Conservation (phyloP, 805 yeast genomes). For the Ogataea thermomethanolica region DNA sequence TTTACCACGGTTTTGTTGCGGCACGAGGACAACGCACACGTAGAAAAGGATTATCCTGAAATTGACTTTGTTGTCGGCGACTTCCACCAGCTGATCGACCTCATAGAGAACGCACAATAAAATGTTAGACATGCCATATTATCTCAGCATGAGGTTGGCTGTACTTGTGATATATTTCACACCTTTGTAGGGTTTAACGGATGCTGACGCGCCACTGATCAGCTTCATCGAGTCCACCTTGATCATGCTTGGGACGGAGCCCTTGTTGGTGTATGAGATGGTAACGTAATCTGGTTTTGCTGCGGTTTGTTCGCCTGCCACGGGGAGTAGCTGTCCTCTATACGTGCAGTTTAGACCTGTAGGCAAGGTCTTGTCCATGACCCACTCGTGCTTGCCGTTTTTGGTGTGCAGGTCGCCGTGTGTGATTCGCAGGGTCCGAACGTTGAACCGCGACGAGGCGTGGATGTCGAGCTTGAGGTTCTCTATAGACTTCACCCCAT, state of each 20-base stretch:
- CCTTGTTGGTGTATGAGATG: constrained; percentile 56
- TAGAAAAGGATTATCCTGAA: constrained; percentile 36
- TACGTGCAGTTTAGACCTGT: constrained; percentile 68
- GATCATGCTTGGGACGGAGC: constrained; percentile 72
- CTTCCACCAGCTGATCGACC: constrained; percentile 35
- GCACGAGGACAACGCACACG: constrained; percentile 47
- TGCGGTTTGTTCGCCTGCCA: constrained; percentile 4
- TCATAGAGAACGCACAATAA: background rate
- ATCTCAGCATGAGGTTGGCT: constrained; percentile 52
- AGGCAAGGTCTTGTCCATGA: constrained; percentile 52
- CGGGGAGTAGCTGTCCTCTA: constrained; percentile 43
- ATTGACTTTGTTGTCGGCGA: constrained; percentile 37
- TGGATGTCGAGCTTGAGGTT: constrained; percentile 40
- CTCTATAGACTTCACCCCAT: constrained; percentile 45
- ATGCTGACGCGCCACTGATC: constrained; percentile 50
- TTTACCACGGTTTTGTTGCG: constrained; percentile 51
- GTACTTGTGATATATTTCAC: constrained; percentile 74
- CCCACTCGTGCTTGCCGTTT: constrained; percentile 66
- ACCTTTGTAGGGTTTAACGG: constrained; percentile 82
- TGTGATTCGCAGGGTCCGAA: constrained; percentile 62
- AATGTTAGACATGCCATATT: background rate
- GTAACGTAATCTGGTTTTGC: constrained; percentile 42
- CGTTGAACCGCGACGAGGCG: constrained; percentile 27
- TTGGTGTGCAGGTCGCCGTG: constrained; percentile 68
- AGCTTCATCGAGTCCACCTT: constrained; percentile 64